Evolutionary conservation across 257 asterid genomes (phyloP), one percentile per base, ranked within the genome.

Genomic region (Solanum rostratum): DNA sequence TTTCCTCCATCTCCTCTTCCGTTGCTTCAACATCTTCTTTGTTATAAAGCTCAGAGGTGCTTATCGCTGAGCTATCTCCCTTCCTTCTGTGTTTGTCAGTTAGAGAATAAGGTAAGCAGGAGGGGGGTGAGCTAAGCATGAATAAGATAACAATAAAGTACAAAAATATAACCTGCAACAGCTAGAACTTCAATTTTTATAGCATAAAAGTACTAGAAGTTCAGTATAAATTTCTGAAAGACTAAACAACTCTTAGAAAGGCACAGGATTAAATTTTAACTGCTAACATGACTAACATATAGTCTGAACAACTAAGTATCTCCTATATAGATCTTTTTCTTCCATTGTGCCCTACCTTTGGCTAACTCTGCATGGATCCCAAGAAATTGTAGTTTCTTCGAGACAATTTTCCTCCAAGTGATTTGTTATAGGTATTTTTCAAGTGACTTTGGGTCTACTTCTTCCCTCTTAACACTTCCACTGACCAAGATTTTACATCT

Each of bases 1-100:
- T 89, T 90, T 94, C 95, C 82, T 89, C 94, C 14, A 89, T 90
- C 85, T 89, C 94, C 88, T 92, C 95, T 90, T 88, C 95, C 78
- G 89, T 27, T 68, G 87, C 87, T 29, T 83, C 88, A 84, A 45
- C 84, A 49, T 78, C 85, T 54, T 85, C 91, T 85, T 50, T 84
- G 69, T 84, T 66, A 53, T 37, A 33, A 29, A 65, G 69, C 54
- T 50, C 76, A 5, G 81, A 85, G 37, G 76, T 84, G 85, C 73
- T 86, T 80, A 70, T 86, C 4, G 60, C 70, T 86, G 84, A 62
- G 76, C 78, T 86, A 84, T 85, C 60, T 59, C 33, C 83, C 43
- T 9, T 62, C 68, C 79, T 57, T n/a, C 50, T 66, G 37, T 46
- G 57, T 46, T 80, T 63, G 66, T 86, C 88, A 20, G 59, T 84